Conservation (phyloP, 2,329 filamentous ascomycete genomes). For the Exophiala alcalophila region DNA sequence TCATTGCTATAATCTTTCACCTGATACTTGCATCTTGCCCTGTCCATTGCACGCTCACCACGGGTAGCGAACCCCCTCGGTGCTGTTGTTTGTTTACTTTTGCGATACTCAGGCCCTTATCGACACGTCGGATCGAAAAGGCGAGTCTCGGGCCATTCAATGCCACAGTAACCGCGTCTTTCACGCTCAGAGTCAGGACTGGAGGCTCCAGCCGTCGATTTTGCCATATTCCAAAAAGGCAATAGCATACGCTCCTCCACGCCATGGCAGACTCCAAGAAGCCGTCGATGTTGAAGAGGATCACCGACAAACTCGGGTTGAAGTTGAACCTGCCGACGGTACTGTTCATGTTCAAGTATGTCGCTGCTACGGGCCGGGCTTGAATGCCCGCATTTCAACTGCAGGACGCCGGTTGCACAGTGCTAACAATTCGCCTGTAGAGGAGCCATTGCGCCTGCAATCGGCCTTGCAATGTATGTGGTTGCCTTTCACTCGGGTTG, state of each 20-base stretch:
- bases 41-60: too few species aligned
- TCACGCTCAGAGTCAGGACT: background rate
- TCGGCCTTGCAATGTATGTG: constrained; percentile 21
- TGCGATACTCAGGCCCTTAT: background rate
- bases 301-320: constrained; percentile 17
- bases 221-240: too few species aligned
- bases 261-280: constrained; percentile 9
- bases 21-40: constrained; percentile 1
- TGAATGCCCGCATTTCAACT: background rate
- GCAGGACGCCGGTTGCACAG: background rate
- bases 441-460: constrained; percentile 19
- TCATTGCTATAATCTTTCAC: constrained; percentile 4
- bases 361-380: background rate
- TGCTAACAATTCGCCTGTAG: constrained; percentile 13
- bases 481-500: background rate
- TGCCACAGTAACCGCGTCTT: background rate
- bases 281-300: constrained; percentile 13
- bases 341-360: constrained; percentile 24
- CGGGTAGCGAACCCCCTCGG: too few species aligned
- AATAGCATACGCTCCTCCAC: too few species aligned
- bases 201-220: too few species aligned
- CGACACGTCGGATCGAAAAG: too few species aligned
- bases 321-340: constrained; percentile 19
- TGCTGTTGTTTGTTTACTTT: constrained; percentile 4
- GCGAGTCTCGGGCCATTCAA: background rate